Conservation (phyloP, 495 filamentous ascomycete species). For the Hypoxylon intermedium region DNA sequence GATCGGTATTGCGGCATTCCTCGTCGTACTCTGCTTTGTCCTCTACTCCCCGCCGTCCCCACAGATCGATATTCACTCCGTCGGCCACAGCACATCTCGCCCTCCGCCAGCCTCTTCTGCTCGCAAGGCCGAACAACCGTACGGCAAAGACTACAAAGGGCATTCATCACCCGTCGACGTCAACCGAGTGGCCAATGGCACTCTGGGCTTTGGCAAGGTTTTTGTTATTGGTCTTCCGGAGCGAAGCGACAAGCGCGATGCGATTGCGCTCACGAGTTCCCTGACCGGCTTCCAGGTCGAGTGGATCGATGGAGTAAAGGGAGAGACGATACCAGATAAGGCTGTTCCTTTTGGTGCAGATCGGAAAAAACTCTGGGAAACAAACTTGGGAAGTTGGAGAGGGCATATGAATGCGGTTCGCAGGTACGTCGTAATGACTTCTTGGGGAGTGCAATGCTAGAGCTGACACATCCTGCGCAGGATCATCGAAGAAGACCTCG, state of each 20-base stretch:
- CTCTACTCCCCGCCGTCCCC: slow-evolving; percentile 17
- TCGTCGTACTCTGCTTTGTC: slow-evolving; percentile 9
- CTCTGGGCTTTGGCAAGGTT: slow-evolving; percentile 46
- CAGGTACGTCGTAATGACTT: slow-evolving; percentile 21
- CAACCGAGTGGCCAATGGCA: slow-evolving; percentile 33
- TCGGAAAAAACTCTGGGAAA: slow-evolving; percentile 27
- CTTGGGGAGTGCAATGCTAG: neutral
- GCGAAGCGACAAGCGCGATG: slow-evolving; percentile 51
- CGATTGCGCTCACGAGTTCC: slow-evolving; percentile 43
- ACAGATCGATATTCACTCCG: neutral
- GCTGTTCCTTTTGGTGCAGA: slow-evolving; percentile 35
- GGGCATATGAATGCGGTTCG: slow-evolving; percentile 49
- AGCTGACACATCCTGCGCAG: slow-evolving; percentile 24
- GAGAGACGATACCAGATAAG: slow-evolving; percentile 42
- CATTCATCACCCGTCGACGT: slow-evolving; percentile 15
- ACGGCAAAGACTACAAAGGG: slow-evolving; percentile 25
- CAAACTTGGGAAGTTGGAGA: slow-evolving; percentile 48
- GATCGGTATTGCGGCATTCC: slow-evolving; percentile 3
- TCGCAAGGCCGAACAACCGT: slow-evolving; percentile 6
- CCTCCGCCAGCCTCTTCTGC: neutral
- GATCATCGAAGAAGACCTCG: slow-evolving; percentile 50
- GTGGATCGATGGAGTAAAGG: slow-evolving; percentile 47
- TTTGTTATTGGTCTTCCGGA: slow-evolving; percentile 47
- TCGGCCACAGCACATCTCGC: slow-evolving; percentile 1
- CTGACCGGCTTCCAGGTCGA: slow-evolving; percentile 46